These are phyloP conservation scores for Haberlea rhodopensis DNA, from an alignment of 257 asterid genomes.

Conservation along the genomic window DNA sequence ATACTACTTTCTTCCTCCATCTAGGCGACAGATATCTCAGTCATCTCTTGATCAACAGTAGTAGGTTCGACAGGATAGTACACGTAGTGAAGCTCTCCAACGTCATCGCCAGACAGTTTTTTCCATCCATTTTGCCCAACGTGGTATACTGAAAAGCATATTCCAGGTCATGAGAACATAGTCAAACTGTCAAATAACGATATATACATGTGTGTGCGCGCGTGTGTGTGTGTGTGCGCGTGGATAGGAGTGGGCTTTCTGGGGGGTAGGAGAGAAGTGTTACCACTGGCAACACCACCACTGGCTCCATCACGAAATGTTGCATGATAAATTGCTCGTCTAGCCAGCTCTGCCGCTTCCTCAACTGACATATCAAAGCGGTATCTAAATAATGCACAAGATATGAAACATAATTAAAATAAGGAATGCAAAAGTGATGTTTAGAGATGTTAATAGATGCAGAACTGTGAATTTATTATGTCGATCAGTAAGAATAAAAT, in stretches of 20 bases:
- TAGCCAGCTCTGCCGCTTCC: constrained; percentile 86
- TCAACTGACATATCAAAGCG: constrained; percentile 67
- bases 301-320: constrained; percentile 93
- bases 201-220: no score
- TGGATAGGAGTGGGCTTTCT: neutral
- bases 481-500: neutral
- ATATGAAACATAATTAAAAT: constrained; percentile 16
- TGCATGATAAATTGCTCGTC: constrained; percentile 84
- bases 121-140: constrained; percentile 89
- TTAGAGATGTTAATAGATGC: neutral
- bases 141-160: constrained; percentile 60
- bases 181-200: no score
- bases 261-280: constrained; percentile 1
- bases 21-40: constrained; percentile 52
- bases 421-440: neutral
- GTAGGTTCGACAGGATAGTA: constrained; percentile 71
- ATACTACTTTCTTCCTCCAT: constrained; percentile 18
- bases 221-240: no score
- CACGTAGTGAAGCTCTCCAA: constrained; percentile 80
- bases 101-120: constrained; percentile 87
- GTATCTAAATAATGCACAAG: constrained; percentile 37
- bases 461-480: neutral
- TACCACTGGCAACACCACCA: constrained; percentile 90
- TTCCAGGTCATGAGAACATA: constrained; percentile 18
- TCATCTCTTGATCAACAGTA: constrained; percentile 76